Evolutionary conservation across 176 grass and related monocot genomes (phyloP), one percentile per base, ranked within the genome.

Genomic region (Juncus effusus): DNA sequence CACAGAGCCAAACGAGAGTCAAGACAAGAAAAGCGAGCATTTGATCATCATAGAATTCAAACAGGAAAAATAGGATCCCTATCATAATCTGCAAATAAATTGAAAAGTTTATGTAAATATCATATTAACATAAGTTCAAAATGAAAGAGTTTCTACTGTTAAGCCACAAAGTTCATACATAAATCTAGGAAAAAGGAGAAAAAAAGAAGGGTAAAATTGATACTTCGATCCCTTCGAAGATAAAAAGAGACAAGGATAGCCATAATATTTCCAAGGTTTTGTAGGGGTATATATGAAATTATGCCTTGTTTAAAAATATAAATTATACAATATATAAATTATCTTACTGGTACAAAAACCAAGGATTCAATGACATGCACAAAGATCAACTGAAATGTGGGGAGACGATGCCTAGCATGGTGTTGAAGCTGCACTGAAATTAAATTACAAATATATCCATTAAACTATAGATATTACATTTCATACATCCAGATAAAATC

Each of bases 1-100:
- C 94, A 73, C 94, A 99, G 73, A 99, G 81, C 94, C 94, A 99
- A 52, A 99, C 94, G 69, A 99, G 94, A 70, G 88, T 93, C 73
- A 99, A 80, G 56, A 99, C 88, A 72, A 99, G 81, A 64, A 99
- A 89, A 0, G 94, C 94, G 15, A 99, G 85, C 83, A 93, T 64
- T 64, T 93, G 88, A 74, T 99, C 94, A 86, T 99, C 83, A 2
- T 99, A 99, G 73, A 99, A 99, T 68, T 89, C 94, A 80, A 99
- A 93, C 60, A 99, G 85, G 64, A 99, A 99, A 78, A 99, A 99
- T 67, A 99, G 77, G 67, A 99, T 84, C 54, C 94, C 94, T 78
- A 99, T 99, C 94, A 99, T 93, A 70, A 99, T 93, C 94, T 99
- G 68, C 68, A 93, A 79, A 60, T 28, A 28, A 28, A 28, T 28